Evolutionary conservation across 805 yeast species (phyloP), one percentile per base, ranked within the genome.

Genomic region (Zygosaccharomyces kombuchaensis): DNA sequence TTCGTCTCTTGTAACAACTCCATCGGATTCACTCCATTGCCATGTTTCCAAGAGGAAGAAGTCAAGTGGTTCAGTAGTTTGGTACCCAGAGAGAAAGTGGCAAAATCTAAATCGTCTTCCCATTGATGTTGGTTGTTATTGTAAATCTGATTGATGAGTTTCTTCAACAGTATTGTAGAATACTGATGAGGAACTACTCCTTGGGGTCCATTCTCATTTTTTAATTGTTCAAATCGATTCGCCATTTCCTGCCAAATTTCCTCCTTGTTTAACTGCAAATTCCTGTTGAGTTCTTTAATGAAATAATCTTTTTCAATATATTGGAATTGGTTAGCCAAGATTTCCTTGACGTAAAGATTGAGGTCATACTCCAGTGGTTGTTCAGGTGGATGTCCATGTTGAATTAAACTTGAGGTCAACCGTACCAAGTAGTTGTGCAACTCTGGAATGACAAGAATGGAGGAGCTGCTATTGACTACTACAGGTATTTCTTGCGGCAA

Each of bases 61-160:
- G 71, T 62, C 34, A 69, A 45, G 44, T 63, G 65, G 44, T 68
- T 67, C 23, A 70, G 50, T 21, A 70, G 49, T 40, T 67, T 58
- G 6, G 73, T 68, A 3, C 74, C 74, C 35, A 62, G 66, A 1
- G 60, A 55, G 38, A 52, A 59, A 2, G 66, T 56, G 9, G 68
- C 65, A 48, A 65, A 65, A 51, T 68, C 67, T 17, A 67, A 43
- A 44, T 67, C 69, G 35, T 56, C 56, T 36, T 63, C 64, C 66
- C 64, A 60, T 50, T 61, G 66, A 35, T 61, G 63, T 32, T 56
- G 57, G 29, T 63, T 62, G 4, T 57, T 46, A 43, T 64, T 59
- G 52, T 64, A 64, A n/a, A 64, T 60, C 30, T 56, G 54, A 38
- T 58, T 53, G 10, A 63, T 55, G 35, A 62, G 43, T 47, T 54